Evolutionary conservation across 2,329 filamentous ascomycete genomes (phyloP).

Genomic region (Beauveria sp.): DNA sequence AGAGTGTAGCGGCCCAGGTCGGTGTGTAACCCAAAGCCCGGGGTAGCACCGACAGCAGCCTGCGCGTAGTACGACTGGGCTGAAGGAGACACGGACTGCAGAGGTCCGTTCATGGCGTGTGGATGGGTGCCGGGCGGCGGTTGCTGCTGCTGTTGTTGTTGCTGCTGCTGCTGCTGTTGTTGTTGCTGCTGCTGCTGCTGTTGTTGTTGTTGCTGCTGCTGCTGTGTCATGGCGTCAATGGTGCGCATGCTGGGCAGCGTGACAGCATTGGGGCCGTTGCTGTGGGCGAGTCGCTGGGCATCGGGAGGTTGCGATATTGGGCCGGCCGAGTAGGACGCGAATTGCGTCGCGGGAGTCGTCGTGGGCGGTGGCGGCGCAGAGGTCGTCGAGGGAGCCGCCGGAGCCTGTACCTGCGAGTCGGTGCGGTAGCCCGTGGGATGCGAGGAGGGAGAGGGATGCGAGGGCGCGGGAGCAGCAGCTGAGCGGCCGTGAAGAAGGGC

Average conservation of each 20-base stretch:
- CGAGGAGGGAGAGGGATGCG: slow-evolving; percentile 10
- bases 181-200: slow-evolving; percentile 20
- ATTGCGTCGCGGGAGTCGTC: slow-evolving; percentile 2
- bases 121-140: neutral
- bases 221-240: slow-evolving; percentile 25
- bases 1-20: slow-evolving; percentile 40
- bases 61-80: slow-evolving; percentile 36
- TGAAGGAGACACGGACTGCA: slow-evolving; percentile 19
- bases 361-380: slow-evolving; percentile 12
- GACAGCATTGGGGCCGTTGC: slow-evolving; percentile 24
- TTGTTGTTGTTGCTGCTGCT: too few relatives aligned
- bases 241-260: slow-evolving; percentile 35
- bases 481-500: slow-evolving; percentile 9
- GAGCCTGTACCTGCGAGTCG: slow-evolving; percentile 10
- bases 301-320: neutral
- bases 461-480: neutral
- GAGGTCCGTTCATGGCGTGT: slow-evolving; percentile 22
- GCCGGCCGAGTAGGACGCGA: neutral
- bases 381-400: slow-evolving; percentile 17
- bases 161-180: slow-evolving; percentile 21
- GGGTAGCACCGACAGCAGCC: slow-evolving; percentile 29
- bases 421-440: slow-evolving; percentile 3
- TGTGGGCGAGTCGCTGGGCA: slow-evolving; percentile 13
- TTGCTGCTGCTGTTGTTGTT: slow-evolving; percentile 24
- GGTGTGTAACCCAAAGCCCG: slow-evolving; percentile 34